A percentile compares a stretch with the other conserved stretches of the same genome.
Conservation (phyloP, 2,329 filamentous ascomycete species). For the Aspergillus sp. region DNA sequence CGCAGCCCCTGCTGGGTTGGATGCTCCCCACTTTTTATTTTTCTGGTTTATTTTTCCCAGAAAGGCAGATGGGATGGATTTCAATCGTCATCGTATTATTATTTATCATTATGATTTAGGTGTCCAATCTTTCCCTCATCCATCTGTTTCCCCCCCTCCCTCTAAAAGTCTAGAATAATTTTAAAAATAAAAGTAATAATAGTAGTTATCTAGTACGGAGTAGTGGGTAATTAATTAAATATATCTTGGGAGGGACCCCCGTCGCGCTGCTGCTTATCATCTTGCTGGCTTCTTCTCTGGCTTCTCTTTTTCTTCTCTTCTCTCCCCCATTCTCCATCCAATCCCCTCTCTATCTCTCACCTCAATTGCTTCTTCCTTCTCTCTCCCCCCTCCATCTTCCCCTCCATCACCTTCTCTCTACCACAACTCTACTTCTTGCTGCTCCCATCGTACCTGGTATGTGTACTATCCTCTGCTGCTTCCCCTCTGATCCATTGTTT, state of each 20-base stretch:
- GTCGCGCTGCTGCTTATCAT: background rate
- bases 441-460: conserved; percentile 12
- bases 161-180: no score
- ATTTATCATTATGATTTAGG: no score
- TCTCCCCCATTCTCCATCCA: background rate
- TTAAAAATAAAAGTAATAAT: no score
- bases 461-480: background rate
- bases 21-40: no score
- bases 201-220: no score
- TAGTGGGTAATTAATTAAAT: background rate
- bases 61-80: background rate
- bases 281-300: background rate
- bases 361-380: background rate
- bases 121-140: no score
- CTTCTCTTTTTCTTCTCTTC: background rate
- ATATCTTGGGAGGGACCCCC: background rate
- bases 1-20: no score
- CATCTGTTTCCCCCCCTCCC: no score
- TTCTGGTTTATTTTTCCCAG: background rate
- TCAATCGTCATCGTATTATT: no score
- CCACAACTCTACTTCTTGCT: background rate
- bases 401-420: conserved; percentile 17
- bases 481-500: background rate
- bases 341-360: conserved; percentile 1
- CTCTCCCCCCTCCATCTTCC: conserved; percentile 11